Percentiles rank a stretch among this genome's conserved stretches.
phyloP scores from a whole-genome alignment of 2,329 filamentous ascomycete genomes.

The Tolypocladium album region DNA sequence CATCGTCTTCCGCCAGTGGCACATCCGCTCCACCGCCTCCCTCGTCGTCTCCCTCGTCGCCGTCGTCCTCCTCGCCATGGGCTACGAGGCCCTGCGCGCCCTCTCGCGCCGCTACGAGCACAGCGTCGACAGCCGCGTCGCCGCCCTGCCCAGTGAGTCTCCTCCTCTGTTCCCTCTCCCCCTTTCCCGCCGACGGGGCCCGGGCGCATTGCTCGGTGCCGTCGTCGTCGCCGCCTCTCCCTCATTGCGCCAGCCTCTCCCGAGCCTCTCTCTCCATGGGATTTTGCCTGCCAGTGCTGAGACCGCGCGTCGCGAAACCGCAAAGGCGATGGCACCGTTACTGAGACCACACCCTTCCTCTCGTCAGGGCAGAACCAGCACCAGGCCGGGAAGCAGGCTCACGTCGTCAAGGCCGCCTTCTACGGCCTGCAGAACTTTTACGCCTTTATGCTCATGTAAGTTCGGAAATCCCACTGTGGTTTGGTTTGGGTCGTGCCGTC shows the following conservation, averaged over 20 bases:
- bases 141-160: constrained; percentile 43
- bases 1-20: constrained; percentile 91
- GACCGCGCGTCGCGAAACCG: constrained; percentile 7
- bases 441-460: constrained; percentile 98
- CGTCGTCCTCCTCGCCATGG: constrained; percentile 75
- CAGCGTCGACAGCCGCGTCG: constrained; percentile 33
- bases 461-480: background rate
- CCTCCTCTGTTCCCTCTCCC: background rate
- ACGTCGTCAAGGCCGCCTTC: constrained; percentile 67
- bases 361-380: constrained; percentile 62
- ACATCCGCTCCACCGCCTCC: constrained; percentile 60
- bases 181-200: too few relatives aligned
- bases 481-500: background rate
- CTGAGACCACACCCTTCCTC: constrained; percentile 54
- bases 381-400: constrained; percentile 54
- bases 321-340: constrained; percentile 30
- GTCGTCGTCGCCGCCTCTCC: background rate
- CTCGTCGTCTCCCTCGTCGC: constrained; percentile 75
- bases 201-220: background rate
- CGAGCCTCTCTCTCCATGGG: background rate
- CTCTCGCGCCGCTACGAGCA: constrained; percentile 67
- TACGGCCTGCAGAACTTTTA: constrained; percentile 97
- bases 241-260: constrained; percentile 1
- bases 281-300: constrained; percentile 19
- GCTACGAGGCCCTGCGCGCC: constrained; percentile 83